Evolutionary conservation across 352 stramenopile genomes (phyloP), one percentile per base, ranked within the genome.

Genomic region (Phytophthora fragariaefolia): DNA sequence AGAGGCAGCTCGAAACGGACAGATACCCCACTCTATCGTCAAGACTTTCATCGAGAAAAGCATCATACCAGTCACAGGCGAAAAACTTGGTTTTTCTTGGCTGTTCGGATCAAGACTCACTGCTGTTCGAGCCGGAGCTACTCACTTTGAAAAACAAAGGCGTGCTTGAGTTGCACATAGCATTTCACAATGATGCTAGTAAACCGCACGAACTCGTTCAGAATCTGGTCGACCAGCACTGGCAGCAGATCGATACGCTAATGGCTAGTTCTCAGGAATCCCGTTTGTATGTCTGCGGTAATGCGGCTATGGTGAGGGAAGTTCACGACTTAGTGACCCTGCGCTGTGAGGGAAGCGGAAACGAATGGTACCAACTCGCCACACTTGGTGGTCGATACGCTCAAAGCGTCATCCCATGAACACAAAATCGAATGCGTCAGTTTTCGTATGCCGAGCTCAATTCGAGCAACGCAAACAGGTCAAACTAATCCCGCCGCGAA

Each of bases 51-150:
- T 47, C 18, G 15, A 52, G 13, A n/a, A 34, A 46, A 3, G 49
- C 52, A 1, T 9, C n/a, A n/a, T 18, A 9, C 15, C 18, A 30
- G 6, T 4, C 6, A 18, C 30, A 22, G 5, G 10, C 12, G 2
- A 77, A 34, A 18, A 74, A 76, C 8, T 23, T 83, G 6, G 36
- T 86, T 6, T 69, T 86, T 52, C 55, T 80, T 3, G 74, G 69
- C 15, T 73, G 66, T n/a, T 56, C 51, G 0, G 61, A 74, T 49
- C 49, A 63, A 28, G 46, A 67, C 3, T 79, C 69, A 20, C 38
- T 83, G 12, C 45, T 83, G 10, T 86, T 82, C 55, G 49, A 57
- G 13, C 32, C 80, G 20, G 74, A 83, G 15, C 42, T 86, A 3
- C 64, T 54, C 0, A 36, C 58, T 10, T 69, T 73, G 63, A 67